A percentile compares a stretch with the other conserved stretches of the same genome.
Conservation (phyloP, 108 stramenopile genomes). For the Nitzschia palea region DNA sequence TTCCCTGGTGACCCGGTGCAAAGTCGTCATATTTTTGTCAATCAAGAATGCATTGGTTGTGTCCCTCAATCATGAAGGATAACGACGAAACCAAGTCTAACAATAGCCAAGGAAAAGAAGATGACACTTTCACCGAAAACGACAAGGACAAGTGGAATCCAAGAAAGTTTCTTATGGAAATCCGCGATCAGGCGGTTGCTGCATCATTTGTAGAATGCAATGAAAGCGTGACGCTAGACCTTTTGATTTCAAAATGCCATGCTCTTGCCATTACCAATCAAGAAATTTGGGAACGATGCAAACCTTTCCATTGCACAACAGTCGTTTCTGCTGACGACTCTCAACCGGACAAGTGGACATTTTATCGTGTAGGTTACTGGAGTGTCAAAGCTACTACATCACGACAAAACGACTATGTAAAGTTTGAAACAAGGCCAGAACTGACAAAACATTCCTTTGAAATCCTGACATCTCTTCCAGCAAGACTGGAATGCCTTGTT, state of each 20-base stretch:
- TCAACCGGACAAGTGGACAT: no score
- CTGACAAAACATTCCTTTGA: neutral
- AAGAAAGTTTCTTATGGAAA: neutral
- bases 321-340: neutral
- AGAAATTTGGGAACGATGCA: slow-evolving; percentile 2
- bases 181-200: neutral
- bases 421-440: neutral
- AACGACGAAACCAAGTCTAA: no score
- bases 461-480: neutral
- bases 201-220: neutral
- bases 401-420: no score
- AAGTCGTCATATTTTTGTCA: no score
- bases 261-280: neutral
- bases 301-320: neutral
- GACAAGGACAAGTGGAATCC: neutral
- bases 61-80: no score
- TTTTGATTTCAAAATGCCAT: neutral
- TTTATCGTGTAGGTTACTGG: no score
- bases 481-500: neutral
- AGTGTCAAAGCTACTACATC: no score
- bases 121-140: no score
- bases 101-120: no score
- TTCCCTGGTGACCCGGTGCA: no score
- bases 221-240: neutral
- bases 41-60: no score